Evolutionary conservation across 257 asterid genomes (phyloP).

Genomic region (Plantago major): DNA sequence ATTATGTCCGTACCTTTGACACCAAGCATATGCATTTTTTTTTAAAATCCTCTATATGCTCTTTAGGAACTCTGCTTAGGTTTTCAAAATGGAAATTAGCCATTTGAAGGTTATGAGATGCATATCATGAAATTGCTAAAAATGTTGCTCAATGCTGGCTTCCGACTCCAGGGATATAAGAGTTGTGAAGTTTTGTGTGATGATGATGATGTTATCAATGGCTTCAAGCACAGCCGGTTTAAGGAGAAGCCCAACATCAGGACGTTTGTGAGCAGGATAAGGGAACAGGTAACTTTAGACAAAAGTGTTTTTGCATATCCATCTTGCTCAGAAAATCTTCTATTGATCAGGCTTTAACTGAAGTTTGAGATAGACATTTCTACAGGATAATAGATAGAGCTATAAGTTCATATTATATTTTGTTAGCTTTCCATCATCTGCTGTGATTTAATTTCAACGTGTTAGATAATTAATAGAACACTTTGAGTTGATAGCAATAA

Average conservation of each 20-base stretch:
- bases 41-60: not conserved
- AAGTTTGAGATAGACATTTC: too few species aligned
- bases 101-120: too few species aligned
- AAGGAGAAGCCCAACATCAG: conserved; percentile 45
- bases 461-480: too few species aligned
- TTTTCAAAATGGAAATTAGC: not conserved
- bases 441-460: too few species aligned
- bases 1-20: conserved; percentile 39
- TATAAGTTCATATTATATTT: too few species aligned
- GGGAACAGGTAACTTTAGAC: conserved; percentile 63
- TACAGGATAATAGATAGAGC: too few species aligned
- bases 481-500: too few species aligned
- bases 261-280: conserved; percentile 49
- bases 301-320: conserved; percentile 2
- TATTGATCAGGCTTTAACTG: conserved; percentile 3
- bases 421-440: too few species aligned
- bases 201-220: conserved; percentile 25
- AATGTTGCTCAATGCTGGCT: too few species aligned
- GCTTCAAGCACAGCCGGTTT: conserved; percentile 25
- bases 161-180: conserved; percentile 35
- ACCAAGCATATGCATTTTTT: conserved; percentile 12
- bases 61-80: conserved; percentile 14
- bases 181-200: conserved; percentile 29
- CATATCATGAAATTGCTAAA: not conserved
- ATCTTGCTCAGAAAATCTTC: conserved; percentile 6